A percentile compares a stretch with the other conserved stretches of the same genome.
Evolutionary conservation across 768 basidiomycete species (phyloP).

Genomic region (Mycena haematopus): DNA sequence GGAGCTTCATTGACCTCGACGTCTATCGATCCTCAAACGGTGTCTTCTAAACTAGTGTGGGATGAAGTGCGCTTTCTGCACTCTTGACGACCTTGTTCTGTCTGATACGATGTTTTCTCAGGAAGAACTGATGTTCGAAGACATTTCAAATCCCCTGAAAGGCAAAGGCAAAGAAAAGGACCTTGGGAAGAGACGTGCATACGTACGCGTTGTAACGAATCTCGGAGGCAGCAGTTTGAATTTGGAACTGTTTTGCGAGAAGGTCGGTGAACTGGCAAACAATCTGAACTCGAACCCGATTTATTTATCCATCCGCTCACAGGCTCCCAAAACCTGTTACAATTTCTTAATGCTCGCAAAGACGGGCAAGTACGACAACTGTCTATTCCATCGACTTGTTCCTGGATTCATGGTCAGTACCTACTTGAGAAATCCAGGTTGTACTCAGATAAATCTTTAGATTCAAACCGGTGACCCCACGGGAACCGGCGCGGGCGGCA

Average conservation of each 20-base stretch:
- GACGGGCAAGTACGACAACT: conserved; percentile 88
- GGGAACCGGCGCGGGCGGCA: conserved; percentile 92
- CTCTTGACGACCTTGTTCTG: background rate
- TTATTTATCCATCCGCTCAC: background rate
- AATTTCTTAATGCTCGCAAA: conserved; percentile 96
- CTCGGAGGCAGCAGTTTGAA: conserved; percentile 87
- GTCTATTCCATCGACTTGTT: conserved; percentile 90
- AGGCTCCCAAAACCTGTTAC: conserved; percentile 99
- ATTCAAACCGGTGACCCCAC: conserved; percentile 99
- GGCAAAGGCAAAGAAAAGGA: conserved; percentile 95
- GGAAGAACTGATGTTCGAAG: conserved; percentile 99
- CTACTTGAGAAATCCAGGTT: background rate
- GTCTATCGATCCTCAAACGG: conserved; percentile 75
- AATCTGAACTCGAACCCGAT: background rate
- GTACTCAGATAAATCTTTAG: conserved; percentile 45
- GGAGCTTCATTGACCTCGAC: conserved; percentile 96
- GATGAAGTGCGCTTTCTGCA: conserved; percentile 69
- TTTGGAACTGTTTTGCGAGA: conserved; percentile 87
- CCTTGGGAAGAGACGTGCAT: conserved; percentile 88
- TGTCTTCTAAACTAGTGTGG: conserved; percentile 85
- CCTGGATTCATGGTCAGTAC: conserved; percentile 90
- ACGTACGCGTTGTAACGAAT: conserved; percentile 94
- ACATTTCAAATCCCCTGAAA: conserved; percentile 78
- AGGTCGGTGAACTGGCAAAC: conserved; percentile 53
- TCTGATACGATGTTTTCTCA: conserved; percentile 33